Conservation (phyloP, 2,329 filamentous ascomycete genomes). For the Penicillium sp. region DNA sequence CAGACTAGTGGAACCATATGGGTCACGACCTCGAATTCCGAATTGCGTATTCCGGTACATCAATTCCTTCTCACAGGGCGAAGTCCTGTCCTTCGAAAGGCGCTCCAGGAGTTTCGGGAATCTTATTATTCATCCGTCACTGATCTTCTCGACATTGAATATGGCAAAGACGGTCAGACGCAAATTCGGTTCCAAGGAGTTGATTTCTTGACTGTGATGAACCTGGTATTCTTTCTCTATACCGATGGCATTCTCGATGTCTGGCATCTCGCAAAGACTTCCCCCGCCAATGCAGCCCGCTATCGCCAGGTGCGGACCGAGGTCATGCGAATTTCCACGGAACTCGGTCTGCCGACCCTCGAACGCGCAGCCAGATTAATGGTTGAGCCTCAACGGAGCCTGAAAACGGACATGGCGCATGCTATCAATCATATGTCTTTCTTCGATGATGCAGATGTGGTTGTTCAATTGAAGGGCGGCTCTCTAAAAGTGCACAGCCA, state of each 20-base stretch:
- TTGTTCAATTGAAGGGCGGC: conserved; percentile 77
- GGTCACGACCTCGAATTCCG: conserved; percentile 63
- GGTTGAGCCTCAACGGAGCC: conserved; percentile 63
- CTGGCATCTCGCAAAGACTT: conserved; percentile 77
- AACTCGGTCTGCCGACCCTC: conserved; percentile 70
- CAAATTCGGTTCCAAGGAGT: conserved; percentile 70
- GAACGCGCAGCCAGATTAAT: conserved; percentile 80
- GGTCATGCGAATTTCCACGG: conserved; percentile 81
- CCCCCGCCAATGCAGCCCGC: conserved; percentile 67
- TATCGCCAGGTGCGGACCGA: conserved; percentile 82
- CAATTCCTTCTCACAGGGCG: conserved; percentile 78
- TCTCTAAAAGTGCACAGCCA: conserved; percentile 73
- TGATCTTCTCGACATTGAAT: conserved; percentile 64
- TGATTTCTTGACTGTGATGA: conserved; percentile 78
- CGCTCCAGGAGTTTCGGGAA: conserved; percentile 62
- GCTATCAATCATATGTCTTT: conserved; percentile 72
- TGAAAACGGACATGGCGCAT: conserved; percentile 71
- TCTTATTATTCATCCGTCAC: conserved; percentile 60
- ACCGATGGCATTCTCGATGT: conserved; percentile 79
- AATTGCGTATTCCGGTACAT: conserved; percentile 77
- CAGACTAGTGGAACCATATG: conserved; percentile 40
- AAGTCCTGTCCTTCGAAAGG: conserved; percentile 69
- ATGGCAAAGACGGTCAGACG: conserved; percentile 55
- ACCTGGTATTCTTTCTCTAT: conserved; percentile 79
- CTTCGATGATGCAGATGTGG: conserved; percentile 77